Evolutionary conservation across 129 eudicot genomes (phyloP).

Genomic region (Silybum marianum): DNA sequence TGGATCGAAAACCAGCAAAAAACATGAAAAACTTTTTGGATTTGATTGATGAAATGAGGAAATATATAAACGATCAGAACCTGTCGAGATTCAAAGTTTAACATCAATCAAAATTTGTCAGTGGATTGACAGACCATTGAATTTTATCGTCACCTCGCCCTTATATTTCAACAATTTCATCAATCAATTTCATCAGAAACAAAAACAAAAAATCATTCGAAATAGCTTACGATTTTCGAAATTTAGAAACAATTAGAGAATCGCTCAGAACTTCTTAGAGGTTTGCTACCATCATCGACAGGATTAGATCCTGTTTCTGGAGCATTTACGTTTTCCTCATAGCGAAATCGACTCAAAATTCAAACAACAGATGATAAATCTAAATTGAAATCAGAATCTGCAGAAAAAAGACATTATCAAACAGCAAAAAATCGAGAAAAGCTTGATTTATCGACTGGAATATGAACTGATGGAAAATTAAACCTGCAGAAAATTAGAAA

Average conservation of each 20-base stretch:
- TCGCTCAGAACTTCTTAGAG: conserved; percentile 93
- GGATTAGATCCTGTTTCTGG: conserved; percentile 39
- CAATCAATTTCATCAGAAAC: not conserved
- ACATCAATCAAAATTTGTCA: conserved; percentile 58
- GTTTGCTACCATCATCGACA: conserved; percentile 61
- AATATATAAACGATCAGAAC: conserved; percentile 43
- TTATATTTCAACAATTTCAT: not conserved
- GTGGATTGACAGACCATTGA: conserved; percentile 92
- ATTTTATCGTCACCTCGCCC: conserved; percentile 71
- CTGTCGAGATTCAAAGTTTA: conserved; percentile 74
- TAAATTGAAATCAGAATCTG: not conserved
- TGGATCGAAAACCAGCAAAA: too few relatives aligned
- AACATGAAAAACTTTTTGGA: not conserved
- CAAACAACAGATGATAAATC: not conserved
- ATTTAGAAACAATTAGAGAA: not conserved
- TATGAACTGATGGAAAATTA: not conserved
- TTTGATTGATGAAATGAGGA: not conserved
- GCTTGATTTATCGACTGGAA: not conserved
- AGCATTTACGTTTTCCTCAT: conserved; percentile 37
- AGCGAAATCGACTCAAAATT: not conserved
- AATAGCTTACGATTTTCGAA: not conserved
- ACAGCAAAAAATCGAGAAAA: not conserved
- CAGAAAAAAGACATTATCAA: not conserved
- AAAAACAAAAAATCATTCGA: not conserved
- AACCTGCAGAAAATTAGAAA: too few relatives aligned